Evolutionary conservation across 2,329 filamentous ascomycete species (phyloP).

Genomic region (Calycina marina): DNA sequence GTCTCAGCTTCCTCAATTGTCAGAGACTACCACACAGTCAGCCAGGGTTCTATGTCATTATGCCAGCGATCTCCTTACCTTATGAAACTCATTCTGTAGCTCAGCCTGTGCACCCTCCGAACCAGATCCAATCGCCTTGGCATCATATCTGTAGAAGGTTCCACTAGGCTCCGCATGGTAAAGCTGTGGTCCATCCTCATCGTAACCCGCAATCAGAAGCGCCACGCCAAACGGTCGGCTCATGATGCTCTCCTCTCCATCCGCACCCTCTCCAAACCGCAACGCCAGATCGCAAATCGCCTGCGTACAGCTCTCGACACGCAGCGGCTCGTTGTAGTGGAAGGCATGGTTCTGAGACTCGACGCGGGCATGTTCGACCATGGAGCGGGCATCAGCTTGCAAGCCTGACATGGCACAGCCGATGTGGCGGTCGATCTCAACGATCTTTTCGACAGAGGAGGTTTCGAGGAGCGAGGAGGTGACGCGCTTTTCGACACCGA

Average conservation of each 20-base stretch:
- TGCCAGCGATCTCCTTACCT: conserved; percentile 31
- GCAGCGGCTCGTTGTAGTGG: conserved; percentile 91
- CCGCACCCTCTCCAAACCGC: conserved; percentile 91
- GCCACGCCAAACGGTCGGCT: conserved; percentile 93
- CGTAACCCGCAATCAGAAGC: conserved; percentile 87
- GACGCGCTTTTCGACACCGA: conserved; percentile 97
- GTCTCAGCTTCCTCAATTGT: conserved; percentile 89
- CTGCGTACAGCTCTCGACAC: conserved; percentile 96
- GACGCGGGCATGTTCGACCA: conserved; percentile 96
- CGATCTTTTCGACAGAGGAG: conserved; percentile 97
- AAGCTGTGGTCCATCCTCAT: conserved; percentile 91
- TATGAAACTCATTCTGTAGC: conserved; percentile 97
- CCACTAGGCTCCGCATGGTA: conserved; percentile 97
- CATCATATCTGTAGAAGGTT: conserved; percentile 98
- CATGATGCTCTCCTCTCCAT: conserved; percentile 98
- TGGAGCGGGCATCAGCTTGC: conserved; percentile 92
- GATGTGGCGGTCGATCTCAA: conserved; percentile 97
- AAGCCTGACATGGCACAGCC: conserved; percentile 97
- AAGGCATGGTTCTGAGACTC: conserved; percentile 95
- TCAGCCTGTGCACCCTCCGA: conserved; percentile 96
- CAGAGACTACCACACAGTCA: conserved; percentile 45
- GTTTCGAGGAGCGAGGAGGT: conserved; percentile 95
- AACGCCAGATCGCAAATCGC: conserved; percentile 95
- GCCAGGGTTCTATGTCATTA: conserved; percentile 2
- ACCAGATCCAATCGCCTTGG: conserved; percentile 94